Evolutionary conservation across 257 asterid species (phyloP).

Genomic region (Knoxia roxburghii): DNA sequence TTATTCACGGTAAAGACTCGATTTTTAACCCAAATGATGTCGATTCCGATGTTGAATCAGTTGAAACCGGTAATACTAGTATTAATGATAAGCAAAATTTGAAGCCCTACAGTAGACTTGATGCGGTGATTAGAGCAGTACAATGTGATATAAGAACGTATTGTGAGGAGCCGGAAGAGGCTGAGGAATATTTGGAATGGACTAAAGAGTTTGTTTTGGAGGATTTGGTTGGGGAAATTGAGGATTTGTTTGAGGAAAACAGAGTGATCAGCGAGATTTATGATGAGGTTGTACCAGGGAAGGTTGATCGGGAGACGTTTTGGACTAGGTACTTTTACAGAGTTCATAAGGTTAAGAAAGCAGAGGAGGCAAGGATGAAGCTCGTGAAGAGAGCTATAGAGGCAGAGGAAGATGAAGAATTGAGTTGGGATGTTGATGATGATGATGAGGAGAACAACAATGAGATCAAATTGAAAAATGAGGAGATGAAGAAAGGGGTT

Average conservation of each 20-base stretch:
- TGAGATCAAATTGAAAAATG: slow-evolving; percentile 9
- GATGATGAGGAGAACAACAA: slow-evolving; percentile 27
- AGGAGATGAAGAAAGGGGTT: slow-evolving; percentile 25
- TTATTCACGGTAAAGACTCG: slow-evolving; percentile 56
- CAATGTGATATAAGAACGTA: slow-evolving; percentile 68
- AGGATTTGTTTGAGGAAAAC: slow-evolving; percentile 40
- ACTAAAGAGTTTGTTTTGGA: slow-evolving; percentile 52
- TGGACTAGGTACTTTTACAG: slow-evolving; percentile 84
- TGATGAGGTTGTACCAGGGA: slow-evolving; percentile 54
- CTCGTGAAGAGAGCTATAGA: slow-evolving; percentile 57
- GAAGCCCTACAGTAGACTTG: slow-evolving; percentile 74
- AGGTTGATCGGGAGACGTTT: slow-evolving; percentile 56
- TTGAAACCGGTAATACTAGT: slow-evolving; percentile 22
- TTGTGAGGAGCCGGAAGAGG: slow-evolving; percentile 57
- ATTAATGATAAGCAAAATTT: slow-evolving; percentile 24
- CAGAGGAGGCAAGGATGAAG: slow-evolving; percentile 57
- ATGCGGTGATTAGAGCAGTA: slow-evolving; percentile 43
- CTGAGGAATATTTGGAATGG: slow-evolving; percentile 52
- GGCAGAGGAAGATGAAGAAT: slow-evolving; percentile 67
- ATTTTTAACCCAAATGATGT: slow-evolving; percentile 34
- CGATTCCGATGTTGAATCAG: slow-evolving; percentile 25
- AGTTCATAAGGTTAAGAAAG: slow-evolving; percentile 51
- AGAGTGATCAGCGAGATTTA: slow-evolving; percentile 47
- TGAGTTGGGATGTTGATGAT: slow-evolving; percentile 79
- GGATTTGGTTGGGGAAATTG: slow-evolving; percentile 51